Percentiles rank a stretch among this genome's conserved stretches.
These are phyloP conservation scores for Leersia perrieri DNA, from an alignment of 176 grass and related monocot genomes.

Conservation along the genomic window DNA sequence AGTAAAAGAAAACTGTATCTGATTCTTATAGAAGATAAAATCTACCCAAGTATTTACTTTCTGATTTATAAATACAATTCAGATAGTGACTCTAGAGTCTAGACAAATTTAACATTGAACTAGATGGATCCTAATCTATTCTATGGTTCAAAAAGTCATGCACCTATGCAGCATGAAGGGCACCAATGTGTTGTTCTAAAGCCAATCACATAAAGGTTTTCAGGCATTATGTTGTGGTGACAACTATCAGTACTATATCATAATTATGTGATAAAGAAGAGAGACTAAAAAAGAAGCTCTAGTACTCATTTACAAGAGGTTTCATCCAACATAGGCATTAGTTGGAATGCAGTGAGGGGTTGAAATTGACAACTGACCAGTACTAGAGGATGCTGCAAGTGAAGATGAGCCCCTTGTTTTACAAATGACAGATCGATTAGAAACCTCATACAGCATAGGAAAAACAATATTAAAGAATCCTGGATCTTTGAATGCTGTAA, in stretches of 20 bases:
- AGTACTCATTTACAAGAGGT: background rate
- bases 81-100: background rate
- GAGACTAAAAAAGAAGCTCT: background rate
- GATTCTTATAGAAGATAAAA: background rate
- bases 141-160: background rate
- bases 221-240: background rate
- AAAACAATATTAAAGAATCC: constrained; percentile 69
- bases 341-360: constrained; percentile 9
- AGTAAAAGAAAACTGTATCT: background rate
- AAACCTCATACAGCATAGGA: constrained; percentile 75
- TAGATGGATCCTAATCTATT: background rate
- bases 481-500: constrained; percentile 67
- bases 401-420: constrained; percentile 23
- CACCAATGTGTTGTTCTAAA: constrained; percentile 15
- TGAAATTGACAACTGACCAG: constrained; percentile 53
- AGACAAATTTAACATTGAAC: background rate
- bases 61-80: background rate
- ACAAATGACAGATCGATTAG: constrained; percentile 47
- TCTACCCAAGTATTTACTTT: background rate
- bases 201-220: background rate
- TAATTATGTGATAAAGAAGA: background rate
- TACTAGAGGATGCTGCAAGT: constrained; percentile 30
- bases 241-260: background rate
- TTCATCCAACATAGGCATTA: constrained; percentile 9
- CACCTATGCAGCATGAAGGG: background rate